phyloP scores from a whole-genome alignment of 768 basidiomycete species.

The Neoboletus magnificus region DNA sequence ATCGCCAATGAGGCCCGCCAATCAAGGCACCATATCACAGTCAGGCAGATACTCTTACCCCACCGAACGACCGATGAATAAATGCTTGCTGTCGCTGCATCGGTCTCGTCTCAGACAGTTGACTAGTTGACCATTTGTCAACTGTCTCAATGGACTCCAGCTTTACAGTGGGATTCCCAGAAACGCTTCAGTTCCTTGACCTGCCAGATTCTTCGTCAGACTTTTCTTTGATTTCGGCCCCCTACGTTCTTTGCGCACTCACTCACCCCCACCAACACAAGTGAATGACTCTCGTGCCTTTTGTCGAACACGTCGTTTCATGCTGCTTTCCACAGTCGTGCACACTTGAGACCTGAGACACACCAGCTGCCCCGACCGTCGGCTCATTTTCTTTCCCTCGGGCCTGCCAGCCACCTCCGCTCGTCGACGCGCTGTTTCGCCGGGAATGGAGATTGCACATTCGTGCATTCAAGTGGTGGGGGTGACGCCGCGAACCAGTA shows the following conservation, averaged over 20 bases:
- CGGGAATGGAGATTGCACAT: not conserved
- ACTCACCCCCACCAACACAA: not conserved
- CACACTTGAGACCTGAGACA: not conserved
- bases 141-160: not conserved
- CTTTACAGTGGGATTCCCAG: not conserved
- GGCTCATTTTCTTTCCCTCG: too few species aligned
- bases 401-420: not conserved
- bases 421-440: not conserved
- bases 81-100: not conserved
- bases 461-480: not conserved
- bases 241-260: not conserved
- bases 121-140: not conserved
- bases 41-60: too few species aligned
- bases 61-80: too few species aligned
- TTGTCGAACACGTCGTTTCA: not conserved
- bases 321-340: not conserved
- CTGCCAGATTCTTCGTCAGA: not conserved
- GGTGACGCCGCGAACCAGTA: not conserved
- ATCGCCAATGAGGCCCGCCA: not conserved
- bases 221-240: not conserved
- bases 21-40: not conserved
- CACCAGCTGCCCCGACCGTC: not conserved
- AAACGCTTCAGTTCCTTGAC: not conserved
- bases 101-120: not conserved
- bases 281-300: not conserved